Conservation (phyloP, 2,329 filamentous ascomycete genomes). For the Pleoardoris graminearum region DNA sequence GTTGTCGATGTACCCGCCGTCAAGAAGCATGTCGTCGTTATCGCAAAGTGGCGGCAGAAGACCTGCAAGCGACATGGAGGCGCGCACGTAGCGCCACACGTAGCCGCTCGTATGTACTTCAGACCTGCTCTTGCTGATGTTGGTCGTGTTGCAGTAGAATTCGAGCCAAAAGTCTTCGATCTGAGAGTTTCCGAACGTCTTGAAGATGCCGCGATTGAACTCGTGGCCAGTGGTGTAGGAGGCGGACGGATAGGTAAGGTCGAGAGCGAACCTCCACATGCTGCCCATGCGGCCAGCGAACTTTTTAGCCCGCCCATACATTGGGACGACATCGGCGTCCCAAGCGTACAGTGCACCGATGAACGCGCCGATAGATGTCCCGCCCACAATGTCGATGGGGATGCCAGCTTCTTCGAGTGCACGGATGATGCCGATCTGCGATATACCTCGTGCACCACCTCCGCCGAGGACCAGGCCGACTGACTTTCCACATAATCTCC, state of each 20-base stretch:
- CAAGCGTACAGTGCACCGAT: slow-evolving; percentile 94
- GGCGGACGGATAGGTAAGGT: slow-evolving; percentile 92
- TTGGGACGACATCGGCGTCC: slow-evolving; percentile 94
- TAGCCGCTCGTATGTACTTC: slow-evolving; percentile 97
- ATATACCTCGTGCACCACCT: slow-evolving; percentile 87
- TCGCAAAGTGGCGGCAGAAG: slow-evolving; percentile 92
- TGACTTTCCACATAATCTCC: slow-evolving; percentile 88
- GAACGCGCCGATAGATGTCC: slow-evolving; percentile 94
- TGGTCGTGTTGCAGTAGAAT: slow-evolving; percentile 99
- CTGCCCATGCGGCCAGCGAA: slow-evolving; percentile 98
- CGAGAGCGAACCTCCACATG: slow-evolving; percentile 96
- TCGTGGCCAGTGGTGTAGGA: slow-evolving; percentile 98
- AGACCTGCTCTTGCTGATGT: slow-evolving; percentile 89
- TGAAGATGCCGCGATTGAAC: slow-evolving; percentile 98
- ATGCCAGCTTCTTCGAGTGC: slow-evolving; percentile 96
- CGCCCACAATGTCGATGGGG: slow-evolving; percentile 91
- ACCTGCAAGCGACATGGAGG: slow-evolving; percentile 95
- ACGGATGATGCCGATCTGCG: slow-evolving; percentile 91
- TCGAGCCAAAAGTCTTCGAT: slow-evolving; percentile 99
- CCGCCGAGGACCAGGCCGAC: slow-evolving; percentile 93
- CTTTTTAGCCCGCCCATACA: slow-evolving; percentile 96
- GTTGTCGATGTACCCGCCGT: slow-evolving; percentile 97
- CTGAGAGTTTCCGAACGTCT: slow-evolving; percentile 93
- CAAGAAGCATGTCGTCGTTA: slow-evolving; percentile 93
- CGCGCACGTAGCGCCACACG: slow-evolving; percentile 94